Evolutionary conservation across 495 filamentous ascomycete species (phyloP).

Genomic region (Tuber microsphaerosporum): DNA sequence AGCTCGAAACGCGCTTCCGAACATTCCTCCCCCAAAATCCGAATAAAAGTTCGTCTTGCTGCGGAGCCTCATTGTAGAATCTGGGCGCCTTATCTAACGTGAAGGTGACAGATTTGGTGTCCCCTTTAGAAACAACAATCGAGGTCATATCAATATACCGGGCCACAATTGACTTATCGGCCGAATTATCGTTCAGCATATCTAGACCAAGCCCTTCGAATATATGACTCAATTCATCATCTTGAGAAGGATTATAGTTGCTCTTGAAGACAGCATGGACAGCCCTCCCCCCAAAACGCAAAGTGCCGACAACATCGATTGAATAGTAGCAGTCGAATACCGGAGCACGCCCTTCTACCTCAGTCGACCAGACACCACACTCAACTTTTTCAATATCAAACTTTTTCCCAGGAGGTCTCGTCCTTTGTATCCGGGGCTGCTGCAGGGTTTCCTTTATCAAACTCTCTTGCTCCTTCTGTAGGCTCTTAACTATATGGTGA

Average conservation of each 20-base stretch:
- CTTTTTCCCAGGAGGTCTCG: slow-evolving; percentile 6
- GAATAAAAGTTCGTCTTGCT: neutral
- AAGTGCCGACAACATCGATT: slow-evolving; percentile 5
- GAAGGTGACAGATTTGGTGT: slow-evolving; percentile 1
- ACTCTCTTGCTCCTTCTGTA: slow-evolving; percentile 18
- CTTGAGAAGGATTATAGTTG: slow-evolving; percentile 9
- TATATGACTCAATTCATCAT: neutral
- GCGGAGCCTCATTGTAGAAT: neutral
- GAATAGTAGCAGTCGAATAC: slow-evolving; percentile 32
- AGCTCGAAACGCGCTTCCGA: slow-evolving; percentile 19
- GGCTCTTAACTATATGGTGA: slow-evolving; percentile 18
- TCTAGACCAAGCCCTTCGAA: neutral
- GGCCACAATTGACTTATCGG: neutral
- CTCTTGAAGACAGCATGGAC: slow-evolving; percentile 13
- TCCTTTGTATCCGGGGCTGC: slow-evolving; percentile 3
- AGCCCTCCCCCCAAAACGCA: slow-evolving; percentile 13
- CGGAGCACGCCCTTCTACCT: slow-evolving; percentile 16
- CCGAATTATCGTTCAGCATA: no score
- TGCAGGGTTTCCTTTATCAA: neutral
- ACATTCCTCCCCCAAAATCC: neutral
- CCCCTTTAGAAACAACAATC: neutral
- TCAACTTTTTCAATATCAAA: slow-evolving; percentile 26
- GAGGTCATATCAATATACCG: slow-evolving; percentile 1
- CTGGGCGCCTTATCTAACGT: neutral
- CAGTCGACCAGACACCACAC: slow-evolving; percentile 32